Evolutionary conservation across 768 basidiomycete genomes (phyloP).

Genomic region (Hortiboletus campestris): DNA sequence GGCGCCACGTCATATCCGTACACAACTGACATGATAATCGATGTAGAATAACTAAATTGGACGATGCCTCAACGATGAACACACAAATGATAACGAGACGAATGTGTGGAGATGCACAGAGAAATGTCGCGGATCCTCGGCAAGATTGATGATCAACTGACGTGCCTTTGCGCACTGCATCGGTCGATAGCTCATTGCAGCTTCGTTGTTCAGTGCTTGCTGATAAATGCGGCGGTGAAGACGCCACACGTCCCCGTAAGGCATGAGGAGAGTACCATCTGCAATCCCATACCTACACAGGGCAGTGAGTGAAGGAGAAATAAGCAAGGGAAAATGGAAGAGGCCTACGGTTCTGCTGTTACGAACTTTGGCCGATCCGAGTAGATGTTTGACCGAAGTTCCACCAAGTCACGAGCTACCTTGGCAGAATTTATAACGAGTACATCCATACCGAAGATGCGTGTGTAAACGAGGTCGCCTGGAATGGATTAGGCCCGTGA

Average conservation of each 20-base stretch:
- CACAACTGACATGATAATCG: constrained; percentile 27
- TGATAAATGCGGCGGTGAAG: constrained; percentile 34
- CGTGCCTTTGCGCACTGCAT: constrained; percentile 34
- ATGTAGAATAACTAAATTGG: constrained; percentile 24
- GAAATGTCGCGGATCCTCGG: constrained; percentile 27
- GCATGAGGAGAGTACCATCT: constrained; percentile 33
- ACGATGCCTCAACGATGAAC: neutral
- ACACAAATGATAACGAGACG: constrained; percentile 3
- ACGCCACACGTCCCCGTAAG: constrained; percentile 41
- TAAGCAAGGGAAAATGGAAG: neutral
- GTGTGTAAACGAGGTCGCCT: constrained; percentile 25
- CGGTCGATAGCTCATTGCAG: constrained; percentile 28
- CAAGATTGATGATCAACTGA: constrained; percentile 33
- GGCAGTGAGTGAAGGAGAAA: neutral
- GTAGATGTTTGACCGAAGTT: constrained; percentile 30
- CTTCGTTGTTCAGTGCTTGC: constrained; percentile 32
- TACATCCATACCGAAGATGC: constrained; percentile 22
- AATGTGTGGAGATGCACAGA: constrained; percentile 25
- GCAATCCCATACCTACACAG: constrained; percentile 32
- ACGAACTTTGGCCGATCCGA: constrained; percentile 33
- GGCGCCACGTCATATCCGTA: constrained; percentile 24
- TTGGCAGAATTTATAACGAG: constrained; percentile 30
- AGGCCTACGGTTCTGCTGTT: constrained; percentile 21
- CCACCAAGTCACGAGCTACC: constrained; percentile 28
- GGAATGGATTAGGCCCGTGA: neutral